Conservation (phyloP, 352 stramenopile genomes). For the Pythium brachiatum region DNA sequence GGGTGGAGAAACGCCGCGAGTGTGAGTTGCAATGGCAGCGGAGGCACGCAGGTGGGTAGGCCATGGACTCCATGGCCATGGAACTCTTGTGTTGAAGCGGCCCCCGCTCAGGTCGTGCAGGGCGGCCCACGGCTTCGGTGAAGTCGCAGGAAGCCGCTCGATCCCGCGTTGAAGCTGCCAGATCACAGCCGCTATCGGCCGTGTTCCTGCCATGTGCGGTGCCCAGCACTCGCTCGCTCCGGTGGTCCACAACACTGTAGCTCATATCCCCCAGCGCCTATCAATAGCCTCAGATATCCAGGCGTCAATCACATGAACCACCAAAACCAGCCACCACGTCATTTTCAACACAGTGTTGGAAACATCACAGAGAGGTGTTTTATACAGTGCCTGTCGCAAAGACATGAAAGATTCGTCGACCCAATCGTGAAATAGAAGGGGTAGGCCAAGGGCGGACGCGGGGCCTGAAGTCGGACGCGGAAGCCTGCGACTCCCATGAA, state of each 20-base stretch:
- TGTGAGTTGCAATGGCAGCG: not conserved
- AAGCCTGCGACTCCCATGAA: too few relatives aligned
- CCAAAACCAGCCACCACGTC: constrained; percentile 8
- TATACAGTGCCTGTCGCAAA: constrained; percentile 1
- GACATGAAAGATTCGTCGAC: constrained; percentile 4
- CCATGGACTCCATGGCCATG: too few relatives aligned
- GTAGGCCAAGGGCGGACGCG: not conserved
- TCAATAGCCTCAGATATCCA: not conserved
- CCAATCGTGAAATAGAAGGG: constrained; percentile 1
- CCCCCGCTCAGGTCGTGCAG: too few relatives aligned
- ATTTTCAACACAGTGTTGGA: constrained; percentile 3
- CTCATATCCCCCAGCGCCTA: not conserved
- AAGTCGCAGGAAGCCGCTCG: too few relatives aligned
- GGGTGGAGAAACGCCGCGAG: not conserved
- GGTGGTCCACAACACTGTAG: not conserved
- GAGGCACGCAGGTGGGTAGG: too few relatives aligned
- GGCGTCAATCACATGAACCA: not conserved
- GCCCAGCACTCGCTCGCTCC: too few relatives aligned
- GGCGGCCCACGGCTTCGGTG: too few relatives aligned
- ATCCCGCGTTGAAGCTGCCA: not conserved
- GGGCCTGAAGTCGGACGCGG: not conserved
- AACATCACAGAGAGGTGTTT: not conserved
- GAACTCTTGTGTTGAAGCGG: too few relatives aligned
- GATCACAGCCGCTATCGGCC: not conserved
- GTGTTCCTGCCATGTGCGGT: not conserved